A percentile compares a stretch with the other conserved stretches of the same genome.
phyloP scores from a whole-genome alignment of 2,329 filamentous ascomycete species.

The Aureobasidium leucospermi region DNA sequence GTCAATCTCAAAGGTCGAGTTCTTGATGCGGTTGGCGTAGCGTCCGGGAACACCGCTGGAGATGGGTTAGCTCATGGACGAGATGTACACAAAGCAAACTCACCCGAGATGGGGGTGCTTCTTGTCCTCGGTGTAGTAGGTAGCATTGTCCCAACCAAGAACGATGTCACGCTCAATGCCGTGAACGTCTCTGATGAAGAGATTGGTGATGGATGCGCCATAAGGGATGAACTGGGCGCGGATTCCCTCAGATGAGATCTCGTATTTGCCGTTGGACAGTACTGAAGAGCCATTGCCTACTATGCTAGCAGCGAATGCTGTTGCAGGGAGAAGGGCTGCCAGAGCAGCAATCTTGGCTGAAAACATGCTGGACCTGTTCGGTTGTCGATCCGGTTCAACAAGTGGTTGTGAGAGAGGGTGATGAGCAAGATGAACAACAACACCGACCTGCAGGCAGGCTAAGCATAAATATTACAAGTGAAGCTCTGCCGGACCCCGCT shows the following conservation, averaged over 20 bases:
- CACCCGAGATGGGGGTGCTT: conserved; percentile 62
- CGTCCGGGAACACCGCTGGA: conserved; percentile 34
- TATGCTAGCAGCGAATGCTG: conserved; percentile 15
- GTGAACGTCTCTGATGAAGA: conserved; percentile 62
- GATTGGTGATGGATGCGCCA: conserved; percentile 64
- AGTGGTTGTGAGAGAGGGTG: not conserved
- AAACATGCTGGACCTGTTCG: not conserved
- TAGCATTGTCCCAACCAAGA: conserved; percentile 68
- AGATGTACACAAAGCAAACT: not conserved
- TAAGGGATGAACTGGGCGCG: conserved; percentile 65
- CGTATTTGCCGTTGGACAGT: conserved; percentile 54
- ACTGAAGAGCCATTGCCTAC: conserved; percentile 21
- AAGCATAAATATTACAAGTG: not conserved
- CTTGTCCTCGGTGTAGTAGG: conserved; percentile 57
- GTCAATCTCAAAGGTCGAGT: conserved; percentile 47
- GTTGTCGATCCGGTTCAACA: not conserved
- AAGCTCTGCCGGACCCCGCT: conserved; percentile 11
- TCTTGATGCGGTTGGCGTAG: conserved; percentile 71
- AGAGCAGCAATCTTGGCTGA: conserved; percentile 13
- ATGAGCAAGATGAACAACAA: conserved; percentile 3
- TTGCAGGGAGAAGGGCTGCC: conserved; percentile 19
- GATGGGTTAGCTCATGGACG: not conserved
- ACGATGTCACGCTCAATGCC: conserved; percentile 65
- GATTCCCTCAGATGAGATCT: conserved; percentile 60
- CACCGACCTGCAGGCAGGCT: not conserved